These are phyloP conservation scores for Trichoderma endophyticum DNA, from an alignment of 2,329 filamentous ascomycete species.

Conservation along the genomic window DNA sequence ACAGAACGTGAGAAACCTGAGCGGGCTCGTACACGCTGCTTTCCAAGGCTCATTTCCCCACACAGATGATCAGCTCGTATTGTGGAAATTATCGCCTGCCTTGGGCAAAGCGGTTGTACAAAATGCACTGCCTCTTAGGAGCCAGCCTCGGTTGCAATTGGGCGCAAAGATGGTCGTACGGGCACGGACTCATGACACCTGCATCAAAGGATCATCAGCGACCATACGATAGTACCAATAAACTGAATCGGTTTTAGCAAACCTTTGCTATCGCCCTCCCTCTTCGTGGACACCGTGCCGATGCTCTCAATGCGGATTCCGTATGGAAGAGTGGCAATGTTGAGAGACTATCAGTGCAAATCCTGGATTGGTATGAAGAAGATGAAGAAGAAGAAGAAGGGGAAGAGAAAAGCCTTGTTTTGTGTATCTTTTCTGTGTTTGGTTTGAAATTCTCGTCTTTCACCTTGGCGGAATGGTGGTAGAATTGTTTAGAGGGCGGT, in stretches of 20 bases:
- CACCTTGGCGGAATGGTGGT: no score
- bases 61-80: neutral
- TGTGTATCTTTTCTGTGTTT: no score
- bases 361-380: neutral
- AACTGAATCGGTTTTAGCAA: no score
- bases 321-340: no score
- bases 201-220: neutral
- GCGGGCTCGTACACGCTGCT: neutral
- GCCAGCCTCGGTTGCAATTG: neutral
- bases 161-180: neutral
- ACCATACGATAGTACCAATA: no score
- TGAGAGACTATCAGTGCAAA: neutral
- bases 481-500: no score
- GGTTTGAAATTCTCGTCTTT: no score
- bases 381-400: neutral
- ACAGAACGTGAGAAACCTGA: neutral
- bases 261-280: no score
- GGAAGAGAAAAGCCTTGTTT: no score
- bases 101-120: neutral
- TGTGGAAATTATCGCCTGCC: neutral
- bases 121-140: neutral
- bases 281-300: no score
- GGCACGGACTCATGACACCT: neutral
- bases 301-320: no score
- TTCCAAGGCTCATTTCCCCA: neutral